Conservation (phyloP, 192 early-diverging fungal species). For the Ambispora gerdemannii region DNA sequence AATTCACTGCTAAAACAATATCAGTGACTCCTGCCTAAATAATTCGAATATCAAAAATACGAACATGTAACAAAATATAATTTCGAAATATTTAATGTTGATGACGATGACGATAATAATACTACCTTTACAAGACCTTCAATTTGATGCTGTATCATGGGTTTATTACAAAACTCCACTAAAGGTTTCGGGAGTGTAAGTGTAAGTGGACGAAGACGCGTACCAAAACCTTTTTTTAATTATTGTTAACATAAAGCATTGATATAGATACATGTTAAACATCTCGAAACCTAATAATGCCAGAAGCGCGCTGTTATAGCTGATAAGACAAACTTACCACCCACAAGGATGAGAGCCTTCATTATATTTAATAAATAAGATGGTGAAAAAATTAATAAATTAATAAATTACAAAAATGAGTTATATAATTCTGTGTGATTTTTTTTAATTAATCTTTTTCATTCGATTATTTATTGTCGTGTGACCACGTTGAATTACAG, state of each 20-base stretch:
- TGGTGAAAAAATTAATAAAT: no score
- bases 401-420: no score
- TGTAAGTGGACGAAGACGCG: conserved; percentile 95
- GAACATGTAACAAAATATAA: no score
- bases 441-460: no score
- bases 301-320: not conserved
- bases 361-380: no score
- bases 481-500: no score
- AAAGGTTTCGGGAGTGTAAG: conserved; percentile 96
- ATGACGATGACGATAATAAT: conserved; percentile 11
- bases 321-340: conserved; percentile 47
- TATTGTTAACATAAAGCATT: not conserved
- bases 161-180: conserved; percentile 99
- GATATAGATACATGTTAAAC: not conserved
- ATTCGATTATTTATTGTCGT: no score
- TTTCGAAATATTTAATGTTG: no score
- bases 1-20: conserved; percentile 98
- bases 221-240: conserved; percentile 80
- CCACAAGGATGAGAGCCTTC: conserved; percentile 84
- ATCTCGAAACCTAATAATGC: not conserved
- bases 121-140: conserved; percentile 92
- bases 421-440: no score
- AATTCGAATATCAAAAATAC: not conserved
- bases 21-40: conserved; percentile 97
- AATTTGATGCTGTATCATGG: conserved; percentile 99